Evolutionary conservation across 495 filamentous ascomycete species (phyloP), one percentile per base, ranked within the genome.

Genomic region (Recurvomyces mirabilis): DNA sequence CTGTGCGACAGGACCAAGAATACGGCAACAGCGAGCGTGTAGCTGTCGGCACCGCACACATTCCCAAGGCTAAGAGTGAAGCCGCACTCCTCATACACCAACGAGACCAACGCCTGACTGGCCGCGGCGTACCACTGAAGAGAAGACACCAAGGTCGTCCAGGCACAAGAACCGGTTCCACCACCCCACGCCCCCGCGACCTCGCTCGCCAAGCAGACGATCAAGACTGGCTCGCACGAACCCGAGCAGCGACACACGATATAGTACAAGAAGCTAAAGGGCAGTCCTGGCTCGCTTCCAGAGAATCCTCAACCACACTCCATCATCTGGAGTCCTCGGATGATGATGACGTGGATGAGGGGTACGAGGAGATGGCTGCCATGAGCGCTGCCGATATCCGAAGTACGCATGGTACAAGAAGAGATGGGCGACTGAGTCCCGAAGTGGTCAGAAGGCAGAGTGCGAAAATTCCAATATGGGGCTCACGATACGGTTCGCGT

Each of bases 151-250:
- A n/a, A n/a, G n/a, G n/a, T n/a, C n/a, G n/a, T n/a, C 37, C 18
- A 17, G 47, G 46, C 10, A 26, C 34, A 9, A 34, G 57, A 20
- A 50, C 57, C 38, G 41, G 26, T 3, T 28, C 39, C 4, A 43
- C 49, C 23, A 37, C 46, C 2, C 32, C 12, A 10, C 40, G 54
- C 42, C 37, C 56, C 42, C 33, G 45, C 21, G 17, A 7, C 10
- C n/a, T n/a, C 13, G 18, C 6, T 1, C 12, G 29, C 0, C 9
- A 34, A 14, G 13, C 4, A 9, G 26, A 39, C 13, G 43, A 51
- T n/a, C 60, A 60, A 34, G 58, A 61, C 37, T 66, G 63, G 63
- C 42, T 66, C 17, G 51, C 57, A 15, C 56, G 62, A 18, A 60
- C 62, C 0, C 54, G 62, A 13, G 54, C 61, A 10, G 54, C 53